phyloP scores from a whole-genome alignment of 73 alveolate species.

The Tetrahymena malaccensis region DNA sequence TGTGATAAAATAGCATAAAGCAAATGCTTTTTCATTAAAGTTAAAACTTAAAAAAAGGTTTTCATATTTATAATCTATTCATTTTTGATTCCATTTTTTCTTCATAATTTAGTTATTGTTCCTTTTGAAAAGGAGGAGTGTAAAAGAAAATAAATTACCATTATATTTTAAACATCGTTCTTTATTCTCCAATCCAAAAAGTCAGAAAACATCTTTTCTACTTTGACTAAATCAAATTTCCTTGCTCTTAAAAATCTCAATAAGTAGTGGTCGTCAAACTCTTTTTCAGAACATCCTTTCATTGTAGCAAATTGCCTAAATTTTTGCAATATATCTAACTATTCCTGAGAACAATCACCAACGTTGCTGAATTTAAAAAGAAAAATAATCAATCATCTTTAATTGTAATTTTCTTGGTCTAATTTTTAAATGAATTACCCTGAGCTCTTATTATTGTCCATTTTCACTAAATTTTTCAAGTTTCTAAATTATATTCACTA shows the following conservation, averaged over 20 bases:
- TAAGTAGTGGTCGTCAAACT: conserved; percentile 66
- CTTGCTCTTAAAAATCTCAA: conserved; percentile 86
- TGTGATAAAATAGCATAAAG: not conserved
- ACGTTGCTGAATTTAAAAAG: not conserved
- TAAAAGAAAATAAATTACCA: not conserved
- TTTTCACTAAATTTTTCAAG: not conserved
- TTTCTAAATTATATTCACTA: not conserved
- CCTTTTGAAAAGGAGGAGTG: not conserved
- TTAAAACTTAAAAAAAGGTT: no score
- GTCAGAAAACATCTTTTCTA: conserved; percentile 55
- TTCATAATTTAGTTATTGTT: not conserved
- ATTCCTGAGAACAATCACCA: not conserved
- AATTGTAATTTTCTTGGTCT: not conserved
- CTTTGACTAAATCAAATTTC: conserved; percentile 58
- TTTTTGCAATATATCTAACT: not conserved
- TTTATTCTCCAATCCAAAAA: conserved; percentile 59
- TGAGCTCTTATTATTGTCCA: not conserved
- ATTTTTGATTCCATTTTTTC: not conserved
- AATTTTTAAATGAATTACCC: not conserved
- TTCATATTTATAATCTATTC: not conserved
- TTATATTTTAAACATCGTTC: conserved; percentile 44
- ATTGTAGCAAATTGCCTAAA: not conserved
- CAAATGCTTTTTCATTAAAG: not conserved
- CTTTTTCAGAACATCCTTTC: not conserved
- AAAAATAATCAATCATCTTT: not conserved